Evolutionary conservation across 805 yeast genomes (phyloP).

Genomic region (Lachancea quebecensis): DNA sequence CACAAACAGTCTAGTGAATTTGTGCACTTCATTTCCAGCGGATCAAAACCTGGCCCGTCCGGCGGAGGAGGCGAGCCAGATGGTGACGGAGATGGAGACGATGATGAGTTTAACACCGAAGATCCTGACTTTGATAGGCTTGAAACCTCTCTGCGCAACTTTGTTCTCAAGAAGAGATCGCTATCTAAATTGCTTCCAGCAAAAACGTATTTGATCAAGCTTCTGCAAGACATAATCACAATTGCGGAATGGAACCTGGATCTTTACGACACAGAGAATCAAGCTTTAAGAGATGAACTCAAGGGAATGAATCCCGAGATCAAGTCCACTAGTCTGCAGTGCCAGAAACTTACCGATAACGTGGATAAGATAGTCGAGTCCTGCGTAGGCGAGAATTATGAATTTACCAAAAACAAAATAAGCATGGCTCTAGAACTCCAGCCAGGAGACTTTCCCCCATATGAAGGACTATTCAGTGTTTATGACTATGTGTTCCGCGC

Average conservation of each 20-base stretch:
- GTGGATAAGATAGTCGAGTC: slow-evolving; percentile 60
- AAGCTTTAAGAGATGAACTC: slow-evolving; percentile 42
- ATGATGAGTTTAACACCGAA: slow-evolving; percentile 29
- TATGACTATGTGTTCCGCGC: slow-evolving; percentile 66
- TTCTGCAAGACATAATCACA: slow-evolving; percentile 55
- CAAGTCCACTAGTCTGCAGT: slow-evolving; percentile 44
- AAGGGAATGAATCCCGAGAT: slow-evolving; percentile 57
- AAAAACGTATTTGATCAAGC: slow-evolving; percentile 69
- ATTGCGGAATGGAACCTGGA: slow-evolving; percentile 58
- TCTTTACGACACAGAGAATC: slow-evolving; percentile 45
- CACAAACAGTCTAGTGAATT: slow-evolving; percentile 82
- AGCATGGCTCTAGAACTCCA: slow-evolving; percentile 40
- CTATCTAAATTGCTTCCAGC: slow-evolving; percentile 89
- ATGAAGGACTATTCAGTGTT: slow-evolving; percentile 55
- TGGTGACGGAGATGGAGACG: slow-evolving; percentile 25
- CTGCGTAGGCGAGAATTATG: slow-evolving; percentile 51
- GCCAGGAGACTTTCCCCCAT: slow-evolving; percentile 35
- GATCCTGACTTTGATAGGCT: slow-evolving; percentile 73
- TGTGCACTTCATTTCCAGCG: slow-evolving; percentile 84
- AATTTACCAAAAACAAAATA: slow-evolving; percentile 50
- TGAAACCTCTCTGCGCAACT: slow-evolving; percentile 78
- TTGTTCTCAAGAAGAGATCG: slow-evolving; percentile 83
- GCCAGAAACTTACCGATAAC: slow-evolving; percentile 47
- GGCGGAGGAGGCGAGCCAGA: slow-evolving; percentile 17
- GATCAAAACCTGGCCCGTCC: slow-evolving; percentile 38